Conservation (phyloP, 441 rosid species). For the Corymbia calophylla region DNA sequence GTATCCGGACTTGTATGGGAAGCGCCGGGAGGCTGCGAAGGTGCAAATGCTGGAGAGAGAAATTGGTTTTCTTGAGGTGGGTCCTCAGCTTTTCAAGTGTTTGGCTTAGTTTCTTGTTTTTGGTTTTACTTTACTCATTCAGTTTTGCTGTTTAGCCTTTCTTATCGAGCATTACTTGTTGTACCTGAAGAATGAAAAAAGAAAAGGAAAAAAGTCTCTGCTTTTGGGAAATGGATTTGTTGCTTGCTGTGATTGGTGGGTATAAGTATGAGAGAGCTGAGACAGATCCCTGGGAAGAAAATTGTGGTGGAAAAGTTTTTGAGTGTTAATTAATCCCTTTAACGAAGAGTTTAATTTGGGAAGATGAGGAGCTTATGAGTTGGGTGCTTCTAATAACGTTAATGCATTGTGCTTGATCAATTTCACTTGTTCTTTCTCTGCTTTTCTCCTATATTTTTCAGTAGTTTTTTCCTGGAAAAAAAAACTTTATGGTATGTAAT, state of each 20-base stretch:
- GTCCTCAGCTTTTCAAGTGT: not conserved
- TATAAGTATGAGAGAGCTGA: not conserved
- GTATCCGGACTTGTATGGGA: constrained; percentile 86
- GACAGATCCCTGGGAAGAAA: not conserved
- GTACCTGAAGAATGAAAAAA: not conserved
- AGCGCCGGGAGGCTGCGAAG: constrained; percentile 61
- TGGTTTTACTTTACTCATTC: not conserved
- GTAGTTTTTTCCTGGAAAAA: not conserved
- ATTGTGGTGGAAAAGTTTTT: not conserved
- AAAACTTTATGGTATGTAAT: not conserved
- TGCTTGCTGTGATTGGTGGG: not conserved
- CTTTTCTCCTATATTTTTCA: not conserved
- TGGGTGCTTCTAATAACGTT: not conserved
- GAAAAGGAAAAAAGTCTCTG: not conserved
- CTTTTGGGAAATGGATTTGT: not conserved
- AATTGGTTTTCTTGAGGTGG: constrained; percentile 74
- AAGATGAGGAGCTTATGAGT: not conserved
- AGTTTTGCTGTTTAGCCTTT: not conserved
- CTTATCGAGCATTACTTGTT: not conserved
- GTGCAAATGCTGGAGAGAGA: constrained; percentile 85
- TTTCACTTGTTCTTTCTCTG: not conserved
- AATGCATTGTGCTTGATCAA: not conserved
- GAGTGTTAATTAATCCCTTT: not conserved
- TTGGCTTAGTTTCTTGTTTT: not conserved
- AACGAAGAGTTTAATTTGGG: not conserved